A percentile compares a stretch with the other conserved stretches of the same genome.
These are phyloP conservation scores for Mallotus japonicus DNA, from an alignment of 441 rosid species.

Conservation along the genomic window DNA sequence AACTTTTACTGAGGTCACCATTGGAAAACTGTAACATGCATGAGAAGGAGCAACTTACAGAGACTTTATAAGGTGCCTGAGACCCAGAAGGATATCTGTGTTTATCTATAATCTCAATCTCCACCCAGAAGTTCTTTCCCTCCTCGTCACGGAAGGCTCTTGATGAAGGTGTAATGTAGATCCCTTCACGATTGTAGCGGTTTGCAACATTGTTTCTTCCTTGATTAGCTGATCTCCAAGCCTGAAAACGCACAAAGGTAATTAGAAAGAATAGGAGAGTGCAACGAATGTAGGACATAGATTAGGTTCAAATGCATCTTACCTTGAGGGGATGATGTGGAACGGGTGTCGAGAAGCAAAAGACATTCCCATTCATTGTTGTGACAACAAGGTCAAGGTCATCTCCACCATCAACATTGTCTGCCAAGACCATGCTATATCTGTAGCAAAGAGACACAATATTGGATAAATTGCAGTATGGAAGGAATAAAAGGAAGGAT, in stretches of 20 bases:
- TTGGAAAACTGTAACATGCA: constrained; percentile 13
- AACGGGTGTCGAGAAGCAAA: constrained; percentile 96
- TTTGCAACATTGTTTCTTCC: constrained; percentile 88
- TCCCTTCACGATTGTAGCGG: constrained; percentile 75
- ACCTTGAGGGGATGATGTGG: constrained; percentile 99
- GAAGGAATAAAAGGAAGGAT: constrained; percentile 15
- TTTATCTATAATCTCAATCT: constrained; percentile 86
- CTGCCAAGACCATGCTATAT: constrained; percentile 97
- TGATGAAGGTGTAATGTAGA: constrained; percentile 75
- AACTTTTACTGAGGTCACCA: not conserved
- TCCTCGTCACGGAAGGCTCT: constrained; percentile 98
- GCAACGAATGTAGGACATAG: constrained; percentile 1
- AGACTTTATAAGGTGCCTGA: constrained; percentile 93
- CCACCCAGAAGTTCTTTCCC: constrained; percentile 97
- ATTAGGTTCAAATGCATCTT: constrained; percentile 31
- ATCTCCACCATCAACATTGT: constrained; percentile 99
- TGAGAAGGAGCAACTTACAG: constrained; percentile 52
- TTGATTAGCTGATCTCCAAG: constrained; percentile 90
- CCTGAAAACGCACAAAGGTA: constrained; percentile 48
- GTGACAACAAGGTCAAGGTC: constrained; percentile 97
- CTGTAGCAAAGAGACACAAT: constrained; percentile 40
- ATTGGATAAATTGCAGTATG: constrained; percentile 20
- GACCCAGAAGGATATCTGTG: constrained; percentile 88
- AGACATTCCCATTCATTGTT: constrained; percentile 98
- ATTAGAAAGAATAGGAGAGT: constrained; percentile 13